phyloP scores from a whole-genome alignment of 2,329 filamentous ascomycete species.

The Aspergillus felis region DNA sequence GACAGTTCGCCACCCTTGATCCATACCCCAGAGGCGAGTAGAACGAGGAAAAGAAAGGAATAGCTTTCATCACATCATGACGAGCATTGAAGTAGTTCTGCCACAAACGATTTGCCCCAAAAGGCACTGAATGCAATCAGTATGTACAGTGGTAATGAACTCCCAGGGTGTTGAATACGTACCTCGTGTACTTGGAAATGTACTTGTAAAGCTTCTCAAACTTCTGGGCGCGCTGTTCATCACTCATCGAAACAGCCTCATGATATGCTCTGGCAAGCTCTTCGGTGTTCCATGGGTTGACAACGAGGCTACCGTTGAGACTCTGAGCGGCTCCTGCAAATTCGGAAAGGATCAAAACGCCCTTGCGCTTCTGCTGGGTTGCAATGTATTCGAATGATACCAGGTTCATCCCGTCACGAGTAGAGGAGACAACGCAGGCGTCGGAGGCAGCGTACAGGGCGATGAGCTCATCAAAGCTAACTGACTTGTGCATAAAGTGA shows the following conservation, averaged over 20 bases:
- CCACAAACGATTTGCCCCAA: neutral
- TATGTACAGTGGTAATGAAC: neutral
- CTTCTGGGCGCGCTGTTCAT: conserved; percentile 80
- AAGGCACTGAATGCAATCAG: conserved; percentile 56
- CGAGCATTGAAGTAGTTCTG: neutral
- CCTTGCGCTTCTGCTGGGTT: conserved; percentile 83
- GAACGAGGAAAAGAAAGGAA: neutral
- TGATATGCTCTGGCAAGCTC: conserved; percentile 90
- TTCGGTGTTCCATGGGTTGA: conserved; percentile 98
- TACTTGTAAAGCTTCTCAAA: conserved; percentile 92
- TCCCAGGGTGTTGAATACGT: conserved; percentile 14
- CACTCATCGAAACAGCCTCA: conserved; percentile 93
- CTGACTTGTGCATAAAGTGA: conserved; percentile 95
- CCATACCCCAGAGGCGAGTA: neutral
- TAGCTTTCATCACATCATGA: neutral
- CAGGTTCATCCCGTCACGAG: conserved; percentile 98
- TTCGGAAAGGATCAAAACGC: conserved; percentile 91
- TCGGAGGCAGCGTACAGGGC: conserved; percentile 90
- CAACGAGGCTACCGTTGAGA: conserved; percentile 85
- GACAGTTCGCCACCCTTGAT: neutral
- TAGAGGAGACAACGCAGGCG: conserved; percentile 87
- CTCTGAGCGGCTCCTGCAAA: conserved; percentile 95
- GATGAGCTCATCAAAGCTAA: conserved; percentile 90
- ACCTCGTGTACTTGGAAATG: conserved; percentile 93
- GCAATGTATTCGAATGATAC: conserved; percentile 99